Percentiles rank a stretch among this genome's conserved stretches.
Evolutionary conservation across 108 stramenopile genomes (phyloP).

Genomic region (Nannochloropsis granulata): DNA sequence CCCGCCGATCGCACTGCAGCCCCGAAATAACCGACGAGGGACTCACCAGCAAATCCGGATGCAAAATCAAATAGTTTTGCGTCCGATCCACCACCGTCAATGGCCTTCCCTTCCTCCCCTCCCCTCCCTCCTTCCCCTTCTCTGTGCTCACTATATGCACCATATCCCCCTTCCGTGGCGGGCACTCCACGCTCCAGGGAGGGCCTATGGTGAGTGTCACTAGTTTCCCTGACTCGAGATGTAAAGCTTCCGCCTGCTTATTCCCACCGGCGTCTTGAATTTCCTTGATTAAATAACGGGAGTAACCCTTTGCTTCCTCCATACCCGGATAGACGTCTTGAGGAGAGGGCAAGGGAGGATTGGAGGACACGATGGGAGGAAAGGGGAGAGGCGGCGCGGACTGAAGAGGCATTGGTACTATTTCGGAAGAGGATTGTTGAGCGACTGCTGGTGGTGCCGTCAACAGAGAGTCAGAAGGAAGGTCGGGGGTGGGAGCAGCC

Average conservation of each 20-base stretch:
- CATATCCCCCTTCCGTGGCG: not conserved
- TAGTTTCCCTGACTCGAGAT: not conserved
- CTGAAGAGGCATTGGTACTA: no score
- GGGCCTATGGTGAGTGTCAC: not conserved
- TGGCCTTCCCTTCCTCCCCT: not conserved
- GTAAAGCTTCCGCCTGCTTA: not conserved
- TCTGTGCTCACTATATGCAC: not conserved
- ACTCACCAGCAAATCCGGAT: conserved; percentile 33
- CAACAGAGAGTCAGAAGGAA: not conserved
- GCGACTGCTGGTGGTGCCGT: not conserved
- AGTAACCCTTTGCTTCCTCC: not conserved
- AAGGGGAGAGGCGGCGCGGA: not conserved
- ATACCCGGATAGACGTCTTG: not conserved
- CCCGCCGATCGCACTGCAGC: conserved; percentile 17
- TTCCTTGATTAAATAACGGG: not conserved
- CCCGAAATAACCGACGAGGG: conserved; percentile 28
- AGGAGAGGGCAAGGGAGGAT: not conserved
- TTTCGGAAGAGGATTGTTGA: not conserved
- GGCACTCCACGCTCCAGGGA: not conserved
- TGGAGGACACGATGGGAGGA: not conserved
- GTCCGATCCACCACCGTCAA: conserved; percentile 15
- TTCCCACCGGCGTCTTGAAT: not conserved
- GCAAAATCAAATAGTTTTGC: conserved; percentile 17
- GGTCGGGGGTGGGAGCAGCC: not conserved
- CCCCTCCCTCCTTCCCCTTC: not conserved